Base-by-base conservation (phyloP, 495 filamentous ascomycete genomes). In the Margaritispora aquatica region DNA sequence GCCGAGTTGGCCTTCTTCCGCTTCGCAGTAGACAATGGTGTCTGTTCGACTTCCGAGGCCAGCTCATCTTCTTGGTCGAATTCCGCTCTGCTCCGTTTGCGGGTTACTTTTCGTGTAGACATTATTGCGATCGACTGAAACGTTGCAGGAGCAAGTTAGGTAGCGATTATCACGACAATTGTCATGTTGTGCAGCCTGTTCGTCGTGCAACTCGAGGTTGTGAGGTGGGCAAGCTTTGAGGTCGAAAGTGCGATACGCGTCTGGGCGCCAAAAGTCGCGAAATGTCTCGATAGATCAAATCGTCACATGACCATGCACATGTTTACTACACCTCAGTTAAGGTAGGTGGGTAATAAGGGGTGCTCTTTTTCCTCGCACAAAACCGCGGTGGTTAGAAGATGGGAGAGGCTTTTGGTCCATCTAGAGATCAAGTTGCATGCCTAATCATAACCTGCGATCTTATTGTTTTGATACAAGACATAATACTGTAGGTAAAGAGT, bases 71-170 rank as follows among this genome's bases (percentile, higher is more conserved):
- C 24, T 0, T 60, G 57, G 23, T 19, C 24, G 17, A 52, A 20
- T 9, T 38, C 50, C 29, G 61, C 54, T 48, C 57, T 57, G 24
- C 34, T 57, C 46, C 61, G 61, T 54, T 63, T 63, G 8, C 57
- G 57, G 5, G n/a, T 52, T 4, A 24, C 15, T 44, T 27, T 46
- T 46, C 47, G 11, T 27, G 57, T 11, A n/a, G 50, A 26, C 50
- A 52, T 52, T 2, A 29, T 29, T 29, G 13, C 7, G 24, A 52
- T n/a, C 11, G 38, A 8, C 19, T 15, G 38, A n/a, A 44, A 2
- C 10, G 3, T 27, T 17, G 50, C 9, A 13, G 17, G 5, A 15
- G 27, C 8, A 29, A 8, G 31, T 52, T n/a, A 52, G 10, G 4
- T 1, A 52, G 24, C 50, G n/a, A 52, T 19, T 26, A 8, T 7